Percentiles rank a stretch among this genome's conserved stretches.
These are phyloP conservation scores for Priceomyces carsonii DNA, from an alignment of 805 yeast species.

Conservation along the genomic window DNA sequence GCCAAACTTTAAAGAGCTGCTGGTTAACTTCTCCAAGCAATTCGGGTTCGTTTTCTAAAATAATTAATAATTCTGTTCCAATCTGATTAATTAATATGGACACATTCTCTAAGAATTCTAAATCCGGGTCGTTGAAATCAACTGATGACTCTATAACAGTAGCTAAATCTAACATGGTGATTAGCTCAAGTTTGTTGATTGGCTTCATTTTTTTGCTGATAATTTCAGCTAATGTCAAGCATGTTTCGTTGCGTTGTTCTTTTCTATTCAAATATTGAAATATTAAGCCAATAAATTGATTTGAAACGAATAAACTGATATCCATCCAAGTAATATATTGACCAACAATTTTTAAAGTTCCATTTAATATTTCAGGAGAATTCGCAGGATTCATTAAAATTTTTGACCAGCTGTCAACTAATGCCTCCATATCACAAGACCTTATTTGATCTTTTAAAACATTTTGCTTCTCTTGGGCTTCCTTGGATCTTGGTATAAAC, in stretches of 20 bases:
- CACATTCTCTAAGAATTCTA: slow-evolving; percentile 73
- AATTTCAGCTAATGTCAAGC: slow-evolving; percentile 60
- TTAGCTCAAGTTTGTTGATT: slow-evolving; percentile 63
- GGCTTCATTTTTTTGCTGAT: slow-evolving; percentile 80
- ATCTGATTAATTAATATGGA: slow-evolving; percentile 74
- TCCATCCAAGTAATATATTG: slow-evolving; percentile 93
- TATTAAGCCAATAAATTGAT: slow-evolving; percentile 56
- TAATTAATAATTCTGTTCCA: slow-evolving; percentile 72
- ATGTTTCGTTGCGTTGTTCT: slow-evolving; percentile 57
- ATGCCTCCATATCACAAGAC: slow-evolving; percentile 64
- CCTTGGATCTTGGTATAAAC: slow-evolving; percentile 68
- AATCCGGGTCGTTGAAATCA: slow-evolving; percentile 41
- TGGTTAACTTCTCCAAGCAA: slow-evolving; percentile 38
- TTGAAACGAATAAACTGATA: slow-evolving; percentile 66
- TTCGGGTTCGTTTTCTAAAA: slow-evolving; percentile 51
- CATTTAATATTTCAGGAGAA: slow-evolving; percentile 51
- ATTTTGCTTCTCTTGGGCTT: slow-evolving; percentile 63
- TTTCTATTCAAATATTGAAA: slow-evolving; percentile 55
- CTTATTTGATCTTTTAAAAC: slow-evolving; percentile 81
- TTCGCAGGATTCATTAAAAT: slow-evolving; percentile 40
- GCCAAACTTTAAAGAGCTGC: slow-evolving; percentile 65
- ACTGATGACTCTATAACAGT: slow-evolving; percentile 41
- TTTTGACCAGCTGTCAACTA: slow-evolving; percentile 69
- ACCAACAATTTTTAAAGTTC: slow-evolving; percentile 69
- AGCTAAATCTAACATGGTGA: slow-evolving; percentile 68